phyloP scores from a whole-genome alignment of 768 basidiomycete genomes.

The Phylloporus scabripes region DNA sequence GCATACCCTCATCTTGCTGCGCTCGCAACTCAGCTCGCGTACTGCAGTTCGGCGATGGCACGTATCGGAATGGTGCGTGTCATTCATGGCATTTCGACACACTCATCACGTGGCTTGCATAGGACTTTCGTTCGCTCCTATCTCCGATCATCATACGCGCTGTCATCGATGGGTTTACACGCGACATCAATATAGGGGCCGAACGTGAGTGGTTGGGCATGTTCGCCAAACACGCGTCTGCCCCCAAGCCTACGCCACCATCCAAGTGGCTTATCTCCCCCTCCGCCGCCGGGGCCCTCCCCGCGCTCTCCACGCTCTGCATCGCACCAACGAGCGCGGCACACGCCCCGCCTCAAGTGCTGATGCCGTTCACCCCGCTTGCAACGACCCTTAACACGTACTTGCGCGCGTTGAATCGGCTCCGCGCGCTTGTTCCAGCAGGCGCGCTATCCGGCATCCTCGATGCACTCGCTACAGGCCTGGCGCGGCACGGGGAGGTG shows the following conservation, averaged over 20 bases:
- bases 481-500: constrained; percentile 41
- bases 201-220: constrained; percentile 33
- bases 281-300: constrained; percentile 32
- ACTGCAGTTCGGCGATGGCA: constrained; percentile 87
- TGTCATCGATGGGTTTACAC: constrained; percentile 50
- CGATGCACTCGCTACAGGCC: constrained; percentile 44
- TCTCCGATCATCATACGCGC: constrained; percentile 61
- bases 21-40: constrained; percentile 91
- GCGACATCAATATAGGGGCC: constrained; percentile 33
- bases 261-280: constrained; percentile 52
- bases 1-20: constrained; percentile 60
- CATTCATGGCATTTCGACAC: not conserved
- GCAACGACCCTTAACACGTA: constrained; percentile 70
- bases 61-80: constrained; percentile 68
- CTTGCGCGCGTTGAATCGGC: constrained; percentile 66
- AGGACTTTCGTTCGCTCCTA: constrained; percentile 67
- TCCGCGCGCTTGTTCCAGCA: constrained; percentile 76
- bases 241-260: constrained; percentile 29
- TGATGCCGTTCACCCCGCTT: constrained; percentile 71
- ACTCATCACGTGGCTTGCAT: constrained; percentile 1
- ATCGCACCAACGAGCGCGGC: constrained; percentile 31
- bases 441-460: constrained; percentile 48
- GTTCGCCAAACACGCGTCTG: constrained; percentile 20
- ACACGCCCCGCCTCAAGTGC: constrained; percentile 65
- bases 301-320: constrained; percentile 19